Percentiles rank a stretch among this genome's conserved stretches.
These are phyloP conservation scores for Syzygium aqueum DNA, from an alignment of 345 rosid genomes.

Conservation along the genomic window DNA sequence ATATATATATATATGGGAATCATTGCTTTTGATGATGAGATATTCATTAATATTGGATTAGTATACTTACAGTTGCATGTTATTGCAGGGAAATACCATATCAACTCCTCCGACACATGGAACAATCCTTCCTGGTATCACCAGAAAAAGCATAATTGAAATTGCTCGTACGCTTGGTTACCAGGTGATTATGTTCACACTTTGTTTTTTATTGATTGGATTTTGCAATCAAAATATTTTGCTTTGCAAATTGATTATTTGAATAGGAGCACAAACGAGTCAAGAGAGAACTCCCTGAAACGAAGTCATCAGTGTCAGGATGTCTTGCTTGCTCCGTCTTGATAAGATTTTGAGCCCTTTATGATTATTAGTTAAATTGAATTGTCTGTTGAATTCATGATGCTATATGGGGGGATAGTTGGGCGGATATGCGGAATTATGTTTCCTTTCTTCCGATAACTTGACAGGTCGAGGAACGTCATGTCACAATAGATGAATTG, in stretches of 20 bases:
- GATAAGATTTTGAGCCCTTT: background rate
- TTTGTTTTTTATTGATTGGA: background rate
- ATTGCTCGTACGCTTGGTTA: constrained; percentile 11
- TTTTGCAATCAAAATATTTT: background rate
- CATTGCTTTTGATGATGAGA: background rate
- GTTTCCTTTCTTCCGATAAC: background rate
- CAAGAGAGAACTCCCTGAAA: background rate
- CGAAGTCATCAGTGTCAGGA: background rate
- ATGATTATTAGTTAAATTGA: background rate
- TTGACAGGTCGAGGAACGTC: constrained; percentile 9
- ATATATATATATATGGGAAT: background rate
- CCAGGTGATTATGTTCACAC: constrained; percentile 1
- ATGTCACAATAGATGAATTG: constrained; percentile 3
- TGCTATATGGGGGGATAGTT: background rate
- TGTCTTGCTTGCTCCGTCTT: background rate
- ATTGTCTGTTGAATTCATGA: background rate
- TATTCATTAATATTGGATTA: background rate
- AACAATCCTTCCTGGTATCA: constrained; percentile 44
- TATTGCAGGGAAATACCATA: constrained; percentile 24
- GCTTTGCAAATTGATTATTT: background rate
- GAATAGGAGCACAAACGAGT: background rate
- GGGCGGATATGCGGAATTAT: background rate
- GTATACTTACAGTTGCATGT: background rate
- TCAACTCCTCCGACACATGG: constrained; percentile 36
- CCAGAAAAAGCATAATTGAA: constrained; percentile 35